Percentiles rank a stretch among this genome's conserved stretches.
These are phyloP conservation scores for Claviceps maximensis DNA, from an alignment of 2,329 filamentous ascomycete genomes.

Conservation along the genomic window DNA sequence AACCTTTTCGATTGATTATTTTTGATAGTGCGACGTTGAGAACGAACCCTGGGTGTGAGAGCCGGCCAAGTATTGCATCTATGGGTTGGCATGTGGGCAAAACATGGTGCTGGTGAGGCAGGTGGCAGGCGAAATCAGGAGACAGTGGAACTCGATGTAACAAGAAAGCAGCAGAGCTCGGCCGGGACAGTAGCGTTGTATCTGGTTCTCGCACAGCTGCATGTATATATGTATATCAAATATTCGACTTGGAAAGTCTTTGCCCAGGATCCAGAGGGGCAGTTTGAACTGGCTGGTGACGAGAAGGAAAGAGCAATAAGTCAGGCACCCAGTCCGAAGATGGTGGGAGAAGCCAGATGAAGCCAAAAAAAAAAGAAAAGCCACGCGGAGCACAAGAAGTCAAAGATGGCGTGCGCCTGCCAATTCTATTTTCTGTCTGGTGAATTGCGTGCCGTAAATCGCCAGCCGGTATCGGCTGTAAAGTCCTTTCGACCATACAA, in stretches of 20 bases:
- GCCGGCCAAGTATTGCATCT: not conserved
- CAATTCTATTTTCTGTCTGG: not conserved
- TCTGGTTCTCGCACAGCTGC: no score
- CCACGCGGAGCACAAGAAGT: not conserved
- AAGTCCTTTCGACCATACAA: no score
- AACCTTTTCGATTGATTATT: not conserved
- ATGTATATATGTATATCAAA: no score
- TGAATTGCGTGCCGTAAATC: no score
- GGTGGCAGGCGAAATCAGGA: no score
- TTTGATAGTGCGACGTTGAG: not conserved
- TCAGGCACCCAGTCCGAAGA: not conserved
- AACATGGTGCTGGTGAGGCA: not conserved
- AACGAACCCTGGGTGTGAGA: not conserved
- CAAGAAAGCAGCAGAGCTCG: no score
- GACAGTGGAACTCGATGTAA: no score
- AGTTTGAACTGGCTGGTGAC: not conserved
- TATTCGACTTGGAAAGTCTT: not conserved
- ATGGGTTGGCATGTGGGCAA: not conserved
- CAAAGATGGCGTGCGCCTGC: slow-evolving; percentile 3
- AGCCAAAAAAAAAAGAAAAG: not conserved
- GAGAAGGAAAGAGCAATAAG: not conserved
- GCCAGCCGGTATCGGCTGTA: not conserved
- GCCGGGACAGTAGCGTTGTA: not conserved
- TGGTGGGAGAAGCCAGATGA: not conserved
- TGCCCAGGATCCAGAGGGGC: not conserved